Percentiles rank a stretch among this genome's conserved stretches.
Evolutionary conservation across 192 early-diverging fungal species (phyloP).

Genomic region (Backusella parvicylindrica): DNA sequence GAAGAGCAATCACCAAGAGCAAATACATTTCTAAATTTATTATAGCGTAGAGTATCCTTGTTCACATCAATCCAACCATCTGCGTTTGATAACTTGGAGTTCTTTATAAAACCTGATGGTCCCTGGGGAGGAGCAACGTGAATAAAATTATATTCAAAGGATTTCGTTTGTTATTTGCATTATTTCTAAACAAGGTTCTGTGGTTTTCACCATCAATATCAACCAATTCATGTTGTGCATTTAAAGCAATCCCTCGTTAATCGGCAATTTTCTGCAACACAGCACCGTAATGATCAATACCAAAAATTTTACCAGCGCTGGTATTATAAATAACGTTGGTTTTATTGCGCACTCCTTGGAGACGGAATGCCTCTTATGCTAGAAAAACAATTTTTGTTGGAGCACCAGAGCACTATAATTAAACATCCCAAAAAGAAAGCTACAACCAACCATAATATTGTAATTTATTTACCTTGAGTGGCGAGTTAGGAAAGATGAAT

Average conservation of each 20-base stretch:
- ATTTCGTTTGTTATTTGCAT: constrained; percentile 53
- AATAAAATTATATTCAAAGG: constrained; percentile 74
- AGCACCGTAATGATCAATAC: constrained; percentile 77
- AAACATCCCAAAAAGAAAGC: not conserved
- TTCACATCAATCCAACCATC: constrained; percentile 82
- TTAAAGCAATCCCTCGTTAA: constrained; percentile 64
- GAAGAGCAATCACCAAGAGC: constrained; percentile 79
- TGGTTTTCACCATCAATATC: constrained; percentile 60
- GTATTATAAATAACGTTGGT: constrained; percentile 72
- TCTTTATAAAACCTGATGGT: constrained; percentile 71
- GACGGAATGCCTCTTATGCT: constrained; percentile 78
- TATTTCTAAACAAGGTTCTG: constrained; percentile 71
- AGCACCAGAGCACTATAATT: constrained; percentile 69
- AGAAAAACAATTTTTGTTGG: constrained; percentile 88
- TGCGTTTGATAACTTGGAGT: constrained; percentile 62
- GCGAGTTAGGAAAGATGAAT: constrained; percentile 85
- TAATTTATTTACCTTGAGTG: constrained; percentile 57
- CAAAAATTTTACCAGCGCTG: constrained; percentile 84
- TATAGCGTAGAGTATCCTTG: constrained; percentile 77
- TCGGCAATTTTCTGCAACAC: constrained; percentile 64
- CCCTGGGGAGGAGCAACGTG: constrained; percentile 85
- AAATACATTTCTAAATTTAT: constrained; percentile 73
- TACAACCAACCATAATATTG: not conserved
- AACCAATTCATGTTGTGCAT: constrained; percentile 67
- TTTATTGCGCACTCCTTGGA: constrained; percentile 62